Percentiles rank a stretch among this genome's conserved stretches.
These are phyloP conservation scores for Salix dunnii DNA, from an alignment of 345 rosid species.

Conservation along the genomic window DNA sequence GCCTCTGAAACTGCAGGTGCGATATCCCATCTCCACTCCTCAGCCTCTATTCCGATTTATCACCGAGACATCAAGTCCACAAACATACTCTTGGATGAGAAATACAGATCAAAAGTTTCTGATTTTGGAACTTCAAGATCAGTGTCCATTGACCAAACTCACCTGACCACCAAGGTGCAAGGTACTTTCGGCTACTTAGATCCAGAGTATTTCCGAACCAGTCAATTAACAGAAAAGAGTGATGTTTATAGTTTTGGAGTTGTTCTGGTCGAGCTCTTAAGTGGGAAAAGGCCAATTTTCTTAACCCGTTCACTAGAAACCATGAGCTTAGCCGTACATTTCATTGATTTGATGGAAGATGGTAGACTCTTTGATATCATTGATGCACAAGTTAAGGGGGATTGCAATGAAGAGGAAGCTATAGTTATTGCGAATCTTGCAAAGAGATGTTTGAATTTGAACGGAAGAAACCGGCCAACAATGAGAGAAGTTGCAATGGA, in stretches of 20 bases:
- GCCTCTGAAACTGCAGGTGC: conserved; percentile 20
- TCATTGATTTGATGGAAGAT: conserved; percentile 4
- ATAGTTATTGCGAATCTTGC: conserved; percentile 10
- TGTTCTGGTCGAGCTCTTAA: conserved; percentile 16
- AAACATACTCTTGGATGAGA: conserved; percentile 26
- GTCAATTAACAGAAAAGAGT: conserved; percentile 18
- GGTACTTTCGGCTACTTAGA: conserved; percentile 33
- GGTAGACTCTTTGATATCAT: neutral
- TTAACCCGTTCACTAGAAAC: neutral
- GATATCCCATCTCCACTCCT: conserved; percentile 13
- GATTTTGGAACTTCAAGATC: conserved; percentile 28
- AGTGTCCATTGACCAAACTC: conserved; percentile 16
- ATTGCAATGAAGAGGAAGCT: neutral
- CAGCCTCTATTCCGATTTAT: conserved; percentile 14
- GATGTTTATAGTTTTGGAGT: conserved; percentile 30
- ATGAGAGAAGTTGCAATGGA: conserved; percentile 15
- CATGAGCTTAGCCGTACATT: conserved; percentile 12
- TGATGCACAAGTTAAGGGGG: neutral
- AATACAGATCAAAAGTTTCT: conserved; percentile 14
- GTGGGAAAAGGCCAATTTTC: conserved; percentile 16
- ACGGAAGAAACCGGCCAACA: conserved; percentile 4
- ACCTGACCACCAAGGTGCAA: conserved; percentile 20
- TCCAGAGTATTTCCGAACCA: conserved; percentile 7
- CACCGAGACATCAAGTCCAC: conserved; percentile 18
- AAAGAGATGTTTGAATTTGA: neutral